phyloP scores from a whole-genome alignment of 352 stramenopile species.

The Phytopythium ostracodes region DNA sequence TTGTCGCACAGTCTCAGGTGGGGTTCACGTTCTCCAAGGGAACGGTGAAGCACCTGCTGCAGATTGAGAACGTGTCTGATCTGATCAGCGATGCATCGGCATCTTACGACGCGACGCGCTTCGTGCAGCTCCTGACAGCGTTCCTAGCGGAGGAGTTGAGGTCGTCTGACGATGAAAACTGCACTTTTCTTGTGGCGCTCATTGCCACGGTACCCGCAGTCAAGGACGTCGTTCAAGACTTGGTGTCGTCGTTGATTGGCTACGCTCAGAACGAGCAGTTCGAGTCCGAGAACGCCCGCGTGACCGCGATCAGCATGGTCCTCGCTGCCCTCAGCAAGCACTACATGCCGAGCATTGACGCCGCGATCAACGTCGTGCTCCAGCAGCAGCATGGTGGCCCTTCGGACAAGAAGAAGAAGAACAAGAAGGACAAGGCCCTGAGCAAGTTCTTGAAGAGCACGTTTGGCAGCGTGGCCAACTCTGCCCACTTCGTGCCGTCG shows the following conservation, averaged over 20 bases:
- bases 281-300: constrained; percentile 24
- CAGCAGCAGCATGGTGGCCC: background rate
- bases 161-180: constrained; percentile 30
- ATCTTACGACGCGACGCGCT: constrained; percentile 73
- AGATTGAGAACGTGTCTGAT: constrained; percentile 65
- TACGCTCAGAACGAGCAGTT: constrained; percentile 42
- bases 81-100: constrained; percentile 54
- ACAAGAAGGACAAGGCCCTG: constrained; percentile 49
- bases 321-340: constrained; percentile 59
- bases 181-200: constrained; percentile 34
- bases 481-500: constrained; percentile 69
- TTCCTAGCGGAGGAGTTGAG: constrained; percentile 50
- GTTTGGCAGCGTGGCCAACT: constrained; percentile 71
- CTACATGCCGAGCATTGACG: constrained; percentile 51
- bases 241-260: constrained; percentile 46
- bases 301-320: constrained; percentile 38
- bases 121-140: constrained; percentile 47
- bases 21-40: constrained; percentile 50
- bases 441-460: constrained; percentile 59
- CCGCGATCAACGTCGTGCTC: constrained; percentile 25
- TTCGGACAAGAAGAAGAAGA: constrained; percentile 24
- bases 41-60: constrained; percentile 60
- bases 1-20: constrained; percentile 67
- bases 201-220: constrained; percentile 35
- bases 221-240: constrained; percentile 42